Evolutionary conservation across 331 rosid species (phyloP).

Genomic region (Malus hybrid): DNA sequence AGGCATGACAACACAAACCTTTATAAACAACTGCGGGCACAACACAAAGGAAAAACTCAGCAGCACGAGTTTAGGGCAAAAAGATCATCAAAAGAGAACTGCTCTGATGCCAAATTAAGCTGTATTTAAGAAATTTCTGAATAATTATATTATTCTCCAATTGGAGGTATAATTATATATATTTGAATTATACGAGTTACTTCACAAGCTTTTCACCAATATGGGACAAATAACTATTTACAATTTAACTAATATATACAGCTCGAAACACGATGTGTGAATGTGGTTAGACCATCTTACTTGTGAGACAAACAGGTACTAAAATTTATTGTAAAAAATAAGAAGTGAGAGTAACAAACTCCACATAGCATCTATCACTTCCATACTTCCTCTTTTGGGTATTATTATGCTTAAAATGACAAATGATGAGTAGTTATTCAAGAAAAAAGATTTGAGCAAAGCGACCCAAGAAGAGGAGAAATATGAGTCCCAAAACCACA

Average conservation of each 20-base stretch:
- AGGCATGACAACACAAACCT: too few relatives aligned
- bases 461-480: too few relatives aligned
- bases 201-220: too few relatives aligned
- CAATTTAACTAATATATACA: too few relatives aligned
- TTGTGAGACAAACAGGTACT: rapidly evolving
- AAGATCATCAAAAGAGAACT: too few relatives aligned
- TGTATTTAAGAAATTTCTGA: neutral
- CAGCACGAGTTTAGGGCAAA: too few relatives aligned
- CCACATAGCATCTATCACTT: neutral
- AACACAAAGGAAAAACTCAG: too few relatives aligned
- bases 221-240: too few relatives aligned
- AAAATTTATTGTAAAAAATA: neutral
- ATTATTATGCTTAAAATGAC: neutral
- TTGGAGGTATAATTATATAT: neutral
- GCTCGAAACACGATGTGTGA: neutral
- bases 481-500: neutral
- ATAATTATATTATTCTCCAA: neutral
- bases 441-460: neutral
- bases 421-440: neutral
- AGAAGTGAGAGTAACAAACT: neutral
- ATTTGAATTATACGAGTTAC: too few relatives aligned
- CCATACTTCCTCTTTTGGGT: neutral
- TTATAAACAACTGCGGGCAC: too few relatives aligned
- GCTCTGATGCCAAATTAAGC: too few relatives aligned
- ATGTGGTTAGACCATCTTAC: neutral